Conservation (phyloP, 2,329 filamentous ascomycete species). For the Fusarium nisikadoi region DNA sequence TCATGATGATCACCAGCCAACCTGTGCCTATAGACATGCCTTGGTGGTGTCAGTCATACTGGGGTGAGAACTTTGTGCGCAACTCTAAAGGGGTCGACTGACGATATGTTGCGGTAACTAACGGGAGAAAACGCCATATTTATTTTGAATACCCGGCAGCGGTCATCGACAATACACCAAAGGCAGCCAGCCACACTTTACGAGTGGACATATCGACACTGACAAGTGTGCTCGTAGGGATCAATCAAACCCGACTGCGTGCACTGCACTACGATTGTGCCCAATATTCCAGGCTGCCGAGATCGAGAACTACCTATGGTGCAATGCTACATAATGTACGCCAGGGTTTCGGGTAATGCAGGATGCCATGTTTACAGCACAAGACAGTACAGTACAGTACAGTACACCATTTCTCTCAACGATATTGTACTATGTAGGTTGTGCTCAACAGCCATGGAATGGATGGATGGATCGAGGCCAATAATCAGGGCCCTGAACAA, state of each 20-base stretch:
- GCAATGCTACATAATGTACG: no score
- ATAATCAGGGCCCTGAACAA: background rate
- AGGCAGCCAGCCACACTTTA: background rate
- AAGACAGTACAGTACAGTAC: background rate
- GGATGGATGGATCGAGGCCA: background rate
- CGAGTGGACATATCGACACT: background rate
- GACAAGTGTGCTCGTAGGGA: background rate
- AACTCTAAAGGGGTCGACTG: background rate
- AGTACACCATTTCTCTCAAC: no score
- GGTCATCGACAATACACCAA: background rate
- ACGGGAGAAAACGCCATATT: background rate
- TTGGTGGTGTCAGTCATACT: background rate
- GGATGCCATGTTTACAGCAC: background rate
- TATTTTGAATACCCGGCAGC: background rate
- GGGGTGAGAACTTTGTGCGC: background rate
- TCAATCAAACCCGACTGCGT: background rate
- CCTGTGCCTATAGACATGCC: background rate
- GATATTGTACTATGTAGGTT: background rate
- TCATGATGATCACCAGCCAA: background rate
- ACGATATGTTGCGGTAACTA: background rate
- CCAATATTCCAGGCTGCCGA: no score
- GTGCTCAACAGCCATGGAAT: background rate
- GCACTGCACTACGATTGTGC: background rate
- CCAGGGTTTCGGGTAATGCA: no score
- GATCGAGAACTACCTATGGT: no score